A percentile compares a stretch with the other conserved stretches of the same genome.
Conservation (phyloP, 495 filamentous ascomycete genomes). For the Aspergillus hancockii region DNA sequence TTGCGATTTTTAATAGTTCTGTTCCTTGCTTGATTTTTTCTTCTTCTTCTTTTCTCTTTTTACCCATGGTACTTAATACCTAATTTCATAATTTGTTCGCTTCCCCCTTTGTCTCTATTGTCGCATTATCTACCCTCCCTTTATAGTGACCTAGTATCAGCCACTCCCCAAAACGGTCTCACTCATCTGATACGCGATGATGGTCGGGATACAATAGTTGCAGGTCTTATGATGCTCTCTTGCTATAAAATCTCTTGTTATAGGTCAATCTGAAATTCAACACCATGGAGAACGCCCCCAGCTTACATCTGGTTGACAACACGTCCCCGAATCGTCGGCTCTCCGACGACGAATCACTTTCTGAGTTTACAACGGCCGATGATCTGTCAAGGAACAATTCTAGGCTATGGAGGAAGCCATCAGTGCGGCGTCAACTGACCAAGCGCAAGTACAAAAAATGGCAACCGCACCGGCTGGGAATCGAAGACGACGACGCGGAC, state of each 20-base stretch:
- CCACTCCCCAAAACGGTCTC: background rate
- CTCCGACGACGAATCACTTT: slow-evolving; percentile 22
- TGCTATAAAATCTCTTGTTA: background rate
- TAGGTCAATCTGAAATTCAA: background rate
- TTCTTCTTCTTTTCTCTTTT: background rate
- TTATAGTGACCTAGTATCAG: background rate
- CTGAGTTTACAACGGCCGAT: slow-evolving; percentile 22
- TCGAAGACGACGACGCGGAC: slow-evolving; percentile 27
- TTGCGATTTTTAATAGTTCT: background rate
- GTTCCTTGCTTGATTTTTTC: background rate
- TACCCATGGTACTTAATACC: background rate
- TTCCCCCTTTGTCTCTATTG: background rate
- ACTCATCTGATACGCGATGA: background rate
- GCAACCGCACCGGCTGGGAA: slow-evolving; percentile 50
- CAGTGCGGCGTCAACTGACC: slow-evolving; percentile 49
- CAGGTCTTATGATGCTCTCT: background rate
- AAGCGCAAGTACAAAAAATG: slow-evolving; percentile 65
- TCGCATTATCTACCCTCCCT: slow-evolving; percentile 1
- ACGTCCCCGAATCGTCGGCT: slow-evolving; percentile 33
- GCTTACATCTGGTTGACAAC: slow-evolving; percentile 44
- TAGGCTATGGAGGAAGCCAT: slow-evolving; percentile 36
- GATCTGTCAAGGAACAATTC: slow-evolving; percentile 25
- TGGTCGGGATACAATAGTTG: background rate
- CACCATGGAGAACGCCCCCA: slow-evolving; percentile 28
- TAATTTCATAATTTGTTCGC: background rate